Evolutionary conservation across 306 rosid genomes (phyloP).

Genomic region (Arachis hypogaea): DNA sequence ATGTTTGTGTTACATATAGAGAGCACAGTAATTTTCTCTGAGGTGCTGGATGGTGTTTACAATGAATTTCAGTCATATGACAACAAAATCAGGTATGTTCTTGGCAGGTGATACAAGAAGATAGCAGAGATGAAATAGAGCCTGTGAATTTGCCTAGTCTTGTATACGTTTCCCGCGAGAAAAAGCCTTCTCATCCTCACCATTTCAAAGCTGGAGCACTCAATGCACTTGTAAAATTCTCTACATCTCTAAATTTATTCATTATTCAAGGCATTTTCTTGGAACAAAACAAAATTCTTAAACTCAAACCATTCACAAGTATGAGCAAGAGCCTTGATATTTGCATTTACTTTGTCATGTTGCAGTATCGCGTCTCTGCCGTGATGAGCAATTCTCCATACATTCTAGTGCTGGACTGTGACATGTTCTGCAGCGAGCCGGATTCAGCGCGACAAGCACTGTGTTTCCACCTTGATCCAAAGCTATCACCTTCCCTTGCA

Average conservation of each 20-base stretch:
- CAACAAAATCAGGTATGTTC: no score
- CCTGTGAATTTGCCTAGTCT: slow-evolving; percentile 52
- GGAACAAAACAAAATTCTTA: neutral
- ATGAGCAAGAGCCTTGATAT: neutral
- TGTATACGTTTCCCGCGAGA: slow-evolving; percentile 70
- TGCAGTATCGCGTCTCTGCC: slow-evolving; percentile 64
- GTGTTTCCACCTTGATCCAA: slow-evolving; percentile 67
- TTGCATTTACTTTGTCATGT: slow-evolving; percentile 11
- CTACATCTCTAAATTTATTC: slow-evolving; percentile 3
- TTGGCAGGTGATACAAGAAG: slow-evolving; percentile 47
- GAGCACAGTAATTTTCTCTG: neutral
- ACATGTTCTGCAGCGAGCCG: slow-evolving; percentile 68
- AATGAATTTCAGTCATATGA: no score
- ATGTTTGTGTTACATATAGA: neutral
- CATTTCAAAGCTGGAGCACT: slow-evolving; percentile 77
- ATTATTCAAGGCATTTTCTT: slow-evolving; percentile 5
- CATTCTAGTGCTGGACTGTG: slow-evolving; percentile 67
- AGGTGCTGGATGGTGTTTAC: no score
- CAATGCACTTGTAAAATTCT: slow-evolving; percentile 54
- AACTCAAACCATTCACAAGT: neutral
- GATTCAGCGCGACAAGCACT: slow-evolving; percentile 64
- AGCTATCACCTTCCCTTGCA: slow-evolving; percentile 54
- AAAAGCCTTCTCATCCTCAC: slow-evolving; percentile 53
- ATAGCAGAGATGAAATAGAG: slow-evolving; percentile 31
- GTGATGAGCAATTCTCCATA: slow-evolving; percentile 66